Evolutionary conservation across 139 green algal genomes (phyloP), one percentile per base, ranked within the genome.

Genomic region (Edaphochlamys debaryana): DNA sequence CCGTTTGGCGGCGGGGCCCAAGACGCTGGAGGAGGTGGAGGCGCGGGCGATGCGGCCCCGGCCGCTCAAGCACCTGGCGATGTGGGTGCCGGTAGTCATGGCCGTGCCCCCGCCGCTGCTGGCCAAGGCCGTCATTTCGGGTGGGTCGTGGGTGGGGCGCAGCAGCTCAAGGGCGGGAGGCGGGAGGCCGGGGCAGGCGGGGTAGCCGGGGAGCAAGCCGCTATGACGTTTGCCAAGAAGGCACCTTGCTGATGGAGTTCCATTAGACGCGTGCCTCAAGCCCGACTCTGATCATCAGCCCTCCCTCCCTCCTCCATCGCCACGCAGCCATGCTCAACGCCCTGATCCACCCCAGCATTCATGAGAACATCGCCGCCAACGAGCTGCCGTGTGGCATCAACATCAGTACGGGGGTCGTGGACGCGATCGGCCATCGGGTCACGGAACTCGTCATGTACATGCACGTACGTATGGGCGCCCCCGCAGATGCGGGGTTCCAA

Each of bases 391-490:
- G 37, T 3, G 73, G 73, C 56, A 69, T 80, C 56, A 27, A 56
- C 4, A 6, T 36, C 27, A 60, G 37, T 13, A n/a, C 36, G 23
- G 37, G 69, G 56, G 38, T 41, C 56, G 73, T 29, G 36, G 73
- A 80, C 50, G 5, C 30, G 1, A 38, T 80, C 22, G 56, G 56
- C 29, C 34, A 41, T 7, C 37, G 73, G 5, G 34, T 80, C 6
- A 62, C 69, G 34, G 54, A 81, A 22, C 63, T 67, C 29, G 60
- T 81, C 32, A 69, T 60, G 17, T 81, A 81, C 62, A 81, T 81
- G 60, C 36, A 72, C 52, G 75, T 81, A 56, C 30, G 74, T 32
- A 56, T 1, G 48, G n/a, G 11, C 32, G 69, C 45, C 54, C n/a
- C n/a, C n/a, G n/a, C n/a, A n/a, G n/a, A n/a, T n/a, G n/a, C n/a